These are phyloP conservation scores for Eucalyptus erythrocorys DNA, from an alignment of 345 rosid genomes.

Conservation along the genomic window DNA sequence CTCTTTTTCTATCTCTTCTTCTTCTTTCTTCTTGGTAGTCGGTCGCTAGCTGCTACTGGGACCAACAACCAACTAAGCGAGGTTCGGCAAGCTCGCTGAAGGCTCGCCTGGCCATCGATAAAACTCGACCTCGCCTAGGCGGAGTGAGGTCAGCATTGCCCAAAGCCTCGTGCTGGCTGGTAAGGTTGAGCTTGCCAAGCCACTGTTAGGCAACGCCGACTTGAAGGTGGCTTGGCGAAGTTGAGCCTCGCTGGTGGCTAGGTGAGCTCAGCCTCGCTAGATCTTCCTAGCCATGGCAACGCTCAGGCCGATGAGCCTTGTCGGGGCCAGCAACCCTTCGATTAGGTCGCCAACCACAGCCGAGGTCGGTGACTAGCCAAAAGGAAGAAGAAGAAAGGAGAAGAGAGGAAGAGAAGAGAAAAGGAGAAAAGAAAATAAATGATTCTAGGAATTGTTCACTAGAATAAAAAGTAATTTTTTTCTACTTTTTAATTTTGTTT, in stretches of 20 bases:
- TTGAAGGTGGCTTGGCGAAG: fast-evolving
- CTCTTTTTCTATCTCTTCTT: no score
- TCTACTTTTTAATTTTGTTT: fast-evolving
- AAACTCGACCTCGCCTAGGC: fast-evolving
- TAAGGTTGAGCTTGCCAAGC: fast-evolving
- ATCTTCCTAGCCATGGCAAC: no score
- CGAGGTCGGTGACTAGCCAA: fast-evolving
- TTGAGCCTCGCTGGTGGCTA: fast-evolving
- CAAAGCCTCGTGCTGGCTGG: fast-evolving
- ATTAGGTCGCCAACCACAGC: fast-evolving
- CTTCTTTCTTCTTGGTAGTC: no score
- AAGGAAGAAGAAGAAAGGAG: no score
- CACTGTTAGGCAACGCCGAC: fast-evolving
- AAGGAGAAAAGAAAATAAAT: no score
- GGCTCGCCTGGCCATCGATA: fast-evolving
- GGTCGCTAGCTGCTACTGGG: fast-evolving
- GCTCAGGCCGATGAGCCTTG: fast-evolving
- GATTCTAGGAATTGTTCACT: fast-evolving
- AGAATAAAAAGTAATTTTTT: fast-evolving
- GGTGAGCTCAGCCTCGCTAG: fast-evolving
- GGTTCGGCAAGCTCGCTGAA: fast-evolving
- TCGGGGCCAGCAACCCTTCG: fast-evolving
- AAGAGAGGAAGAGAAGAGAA: no score
- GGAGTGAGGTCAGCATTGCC: no score
- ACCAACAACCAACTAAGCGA: fast-evolving